These are phyloP conservation scores for Zasmidium citrigriseum DNA, from an alignment of 2,329 filamentous ascomycete genomes.

Conservation along the genomic window DNA sequence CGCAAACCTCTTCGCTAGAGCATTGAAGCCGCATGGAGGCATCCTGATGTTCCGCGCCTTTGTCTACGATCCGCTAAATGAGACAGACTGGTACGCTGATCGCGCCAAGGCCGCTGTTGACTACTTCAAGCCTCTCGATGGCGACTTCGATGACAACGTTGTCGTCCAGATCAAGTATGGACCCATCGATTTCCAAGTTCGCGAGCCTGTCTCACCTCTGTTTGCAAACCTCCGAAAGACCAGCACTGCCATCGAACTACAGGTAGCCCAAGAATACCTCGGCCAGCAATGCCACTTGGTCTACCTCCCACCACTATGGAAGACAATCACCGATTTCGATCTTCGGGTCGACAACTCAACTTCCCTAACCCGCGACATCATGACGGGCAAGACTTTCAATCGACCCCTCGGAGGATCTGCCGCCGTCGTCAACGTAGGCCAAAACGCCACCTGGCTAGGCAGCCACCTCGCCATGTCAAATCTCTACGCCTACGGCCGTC, in stretches of 20 bases:
- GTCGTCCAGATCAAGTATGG: constrained; percentile 74
- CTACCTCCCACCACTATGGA: constrained; percentile 69
- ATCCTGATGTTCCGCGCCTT: constrained; percentile 72
- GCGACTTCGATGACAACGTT: constrained; percentile 68
- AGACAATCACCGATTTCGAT: constrained; percentile 67
- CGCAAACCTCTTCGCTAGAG: constrained; percentile 67
- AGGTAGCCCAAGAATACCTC: constrained; percentile 70
- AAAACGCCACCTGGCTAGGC: constrained; percentile 67
- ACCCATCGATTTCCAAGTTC: constrained; percentile 73
- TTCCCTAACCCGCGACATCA: constrained; percentile 61
- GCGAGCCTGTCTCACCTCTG: constrained; percentile 66
- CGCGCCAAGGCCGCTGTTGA: constrained; percentile 70
- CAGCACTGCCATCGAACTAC: constrained; percentile 61
- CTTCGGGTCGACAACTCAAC: constrained; percentile 59
- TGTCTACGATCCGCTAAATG: constrained; percentile 64
- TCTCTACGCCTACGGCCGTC: constrained; percentile 66
- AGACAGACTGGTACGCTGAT: constrained; percentile 65
- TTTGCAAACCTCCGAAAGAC: constrained; percentile 56
- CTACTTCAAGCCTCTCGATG: constrained; percentile 66
- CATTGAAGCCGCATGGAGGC: constrained; percentile 59
- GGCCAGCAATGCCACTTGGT: constrained; percentile 70
- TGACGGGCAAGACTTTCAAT: constrained; percentile 62
- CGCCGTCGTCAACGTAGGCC: constrained; percentile 68
- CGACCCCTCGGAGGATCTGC: constrained; percentile 62
- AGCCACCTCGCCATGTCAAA: constrained; percentile 71